These are phyloP conservation scores for Dittrichia graveolens DNA, from an alignment of 129 eudicot genomes.

Conservation along the genomic window DNA sequence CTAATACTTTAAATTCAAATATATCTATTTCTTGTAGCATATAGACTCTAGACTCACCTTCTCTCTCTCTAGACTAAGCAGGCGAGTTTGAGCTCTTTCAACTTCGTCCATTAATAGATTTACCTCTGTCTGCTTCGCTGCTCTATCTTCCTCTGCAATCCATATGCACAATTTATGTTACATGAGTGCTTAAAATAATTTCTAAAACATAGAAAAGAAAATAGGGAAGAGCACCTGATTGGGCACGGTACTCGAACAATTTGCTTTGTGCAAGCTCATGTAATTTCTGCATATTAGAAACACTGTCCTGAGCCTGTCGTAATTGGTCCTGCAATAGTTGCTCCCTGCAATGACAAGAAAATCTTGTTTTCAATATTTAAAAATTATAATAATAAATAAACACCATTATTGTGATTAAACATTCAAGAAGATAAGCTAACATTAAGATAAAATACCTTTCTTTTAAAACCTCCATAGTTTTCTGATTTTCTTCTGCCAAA, in stretches of 20 bases:
- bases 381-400: too few species aligned
- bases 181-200: background rate
- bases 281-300: slow-evolving; percentile 86
- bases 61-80: slow-evolving; percentile 92
- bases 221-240: slow-evolving; percentile 59
- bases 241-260: slow-evolving; percentile 92
- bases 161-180: slow-evolving; percentile 25
- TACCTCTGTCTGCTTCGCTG: slow-evolving; percentile 91
- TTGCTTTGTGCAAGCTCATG: slow-evolving; percentile 99
- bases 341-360: slow-evolving; percentile 66
- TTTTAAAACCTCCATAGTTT: slow-evolving; percentile 81
- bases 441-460: slow-evolving; percentile 63
- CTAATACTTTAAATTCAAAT: slow-evolving; percentile 2
- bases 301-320: slow-evolving; percentile 96
- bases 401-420: slow-evolving; percentile 9
- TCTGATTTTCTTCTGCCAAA: slow-evolving; percentile 98
- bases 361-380: background rate
- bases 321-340: slow-evolving; percentile 89
- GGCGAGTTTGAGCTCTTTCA: slow-evolving; percentile 97
- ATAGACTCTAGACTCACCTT: slow-evolving; percentile 52
- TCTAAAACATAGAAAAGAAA: slow-evolving; percentile 6
- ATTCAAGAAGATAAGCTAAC: slow-evolving; percentile 7
- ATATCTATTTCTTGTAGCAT: background rate
- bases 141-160: slow-evolving; percentile 87
- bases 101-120: slow-evolving; percentile 96